These are phyloP conservation scores for Arabidopsis arenosa DNA, from an alignment of 345 rosid species.

Conservation along the genomic window DNA sequence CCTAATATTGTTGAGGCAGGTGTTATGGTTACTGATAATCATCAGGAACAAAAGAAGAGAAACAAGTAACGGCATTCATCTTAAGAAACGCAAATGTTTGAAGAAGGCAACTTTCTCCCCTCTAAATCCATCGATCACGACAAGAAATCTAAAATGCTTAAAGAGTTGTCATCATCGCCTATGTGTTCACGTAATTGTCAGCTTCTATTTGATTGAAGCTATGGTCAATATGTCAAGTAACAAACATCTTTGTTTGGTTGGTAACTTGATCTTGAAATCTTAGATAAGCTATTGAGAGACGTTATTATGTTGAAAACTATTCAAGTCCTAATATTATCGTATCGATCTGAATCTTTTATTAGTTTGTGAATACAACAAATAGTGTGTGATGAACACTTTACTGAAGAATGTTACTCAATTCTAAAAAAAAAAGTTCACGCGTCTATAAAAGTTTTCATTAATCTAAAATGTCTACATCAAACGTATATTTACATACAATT, in stretches of 20 bases:
- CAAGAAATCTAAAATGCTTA: background rate
- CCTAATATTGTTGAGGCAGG: too few relatives aligned
- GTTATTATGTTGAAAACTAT: background rate
- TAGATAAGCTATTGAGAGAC: background rate
- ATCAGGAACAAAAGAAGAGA: constrained; percentile 18
- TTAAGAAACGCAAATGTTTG: background rate
- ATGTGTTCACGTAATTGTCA: constrained; percentile 15
- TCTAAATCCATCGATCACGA: background rate
- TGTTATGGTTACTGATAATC: too few relatives aligned
- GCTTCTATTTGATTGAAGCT: constrained; percentile 4
- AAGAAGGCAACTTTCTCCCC: background rate
- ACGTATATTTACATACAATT: constrained; percentile 30
- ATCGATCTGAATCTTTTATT: background rate
- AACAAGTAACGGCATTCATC: background rate
- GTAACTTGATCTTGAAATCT: background rate
- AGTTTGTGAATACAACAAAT: constrained; percentile 6
- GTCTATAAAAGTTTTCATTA: constrained; percentile 13
- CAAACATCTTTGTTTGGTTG: background rate
- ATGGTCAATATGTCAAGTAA: background rate
- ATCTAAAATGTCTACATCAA: constrained; percentile 33
- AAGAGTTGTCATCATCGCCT: background rate
- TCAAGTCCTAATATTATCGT: too few relatives aligned
- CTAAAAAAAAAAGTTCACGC: constrained; percentile 26
- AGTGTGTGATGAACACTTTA: background rate
- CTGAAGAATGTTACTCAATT: background rate